Evolutionary conservation across 2,329 filamentous ascomycete species (phyloP).

Genomic region (Alternaria sp.): DNA sequence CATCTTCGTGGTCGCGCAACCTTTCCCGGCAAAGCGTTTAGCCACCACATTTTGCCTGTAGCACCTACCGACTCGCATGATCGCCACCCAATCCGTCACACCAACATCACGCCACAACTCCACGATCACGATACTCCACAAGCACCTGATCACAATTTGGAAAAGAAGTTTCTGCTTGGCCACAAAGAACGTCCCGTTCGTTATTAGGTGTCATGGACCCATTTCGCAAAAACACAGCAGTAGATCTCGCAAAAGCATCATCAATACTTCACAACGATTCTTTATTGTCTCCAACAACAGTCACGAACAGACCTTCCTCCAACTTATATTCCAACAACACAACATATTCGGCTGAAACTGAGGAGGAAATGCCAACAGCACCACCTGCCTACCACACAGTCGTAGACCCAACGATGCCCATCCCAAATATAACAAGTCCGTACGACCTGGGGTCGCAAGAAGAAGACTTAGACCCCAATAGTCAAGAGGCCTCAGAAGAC

Average conservation of each 20-base stretch:
- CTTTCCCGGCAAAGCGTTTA: constrained; percentile 32
- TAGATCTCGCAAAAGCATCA: constrained; percentile 36
- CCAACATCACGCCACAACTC: constrained; percentile 45
- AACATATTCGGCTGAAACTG: constrained; percentile 3
- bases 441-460: constrained; percentile 30
- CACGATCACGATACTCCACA: constrained; percentile 34
- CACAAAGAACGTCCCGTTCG: constrained; percentile 7
- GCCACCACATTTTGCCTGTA: constrained; percentile 23
- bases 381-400: constrained; percentile 46
- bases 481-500: constrained; percentile 10
- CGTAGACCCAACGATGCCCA: constrained; percentile 32
- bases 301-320: neutral
- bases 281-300: constrained; percentile 12
- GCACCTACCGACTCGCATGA: constrained; percentile 31
- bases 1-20: constrained; percentile 21
- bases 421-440: constrained; percentile 31
- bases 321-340: neutral
- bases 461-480: constrained; percentile 14
- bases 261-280: constrained; percentile 16
- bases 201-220: constrained; percentile 34
- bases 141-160: neutral
- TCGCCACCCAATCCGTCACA: constrained; percentile 35
- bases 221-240: constrained; percentile 23
- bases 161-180: neutral
- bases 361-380: constrained; percentile 15